These are phyloP conservation scores for Penicillium riverlandense DNA, from an alignment of 495 filamentous ascomycete species.

Conservation along the genomic window DNA sequence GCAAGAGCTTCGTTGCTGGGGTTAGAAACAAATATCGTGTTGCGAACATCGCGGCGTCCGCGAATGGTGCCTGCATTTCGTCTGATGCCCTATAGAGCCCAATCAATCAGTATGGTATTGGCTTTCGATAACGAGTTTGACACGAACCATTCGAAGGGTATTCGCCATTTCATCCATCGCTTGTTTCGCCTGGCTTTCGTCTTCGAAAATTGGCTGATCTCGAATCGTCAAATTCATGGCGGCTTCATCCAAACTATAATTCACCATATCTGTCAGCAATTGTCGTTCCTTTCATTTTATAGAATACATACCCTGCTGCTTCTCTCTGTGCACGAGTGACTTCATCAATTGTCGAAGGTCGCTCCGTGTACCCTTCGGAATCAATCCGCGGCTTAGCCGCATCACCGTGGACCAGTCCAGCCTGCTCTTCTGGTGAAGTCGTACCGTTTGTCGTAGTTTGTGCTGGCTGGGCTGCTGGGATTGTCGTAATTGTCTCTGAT, in stretches of 20 bases:
- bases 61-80: slow-evolving; percentile 71
- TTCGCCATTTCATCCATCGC: slow-evolving; percentile 90
- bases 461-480: slow-evolving; percentile 12
- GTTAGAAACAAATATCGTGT: slow-evolving; percentile 72
- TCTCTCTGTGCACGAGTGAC: slow-evolving; percentile 79
- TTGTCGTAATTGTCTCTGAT: slow-evolving; percentile 11
- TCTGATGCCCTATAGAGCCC: slow-evolving; percentile 41
- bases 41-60: slow-evolving; percentile 85
- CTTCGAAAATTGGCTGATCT: slow-evolving; percentile 88
- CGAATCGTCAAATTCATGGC: slow-evolving; percentile 87
- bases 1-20: slow-evolving; percentile 12
- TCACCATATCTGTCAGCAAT: slow-evolving; percentile 13
- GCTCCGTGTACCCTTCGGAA: slow-evolving; percentile 61
- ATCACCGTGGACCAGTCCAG: slow-evolving; percentile 13
- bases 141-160: slow-evolving; percentile 61
- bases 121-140: not conserved
- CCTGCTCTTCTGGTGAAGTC: slow-evolving; percentile 8
- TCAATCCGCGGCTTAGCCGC: slow-evolving; percentile 39
- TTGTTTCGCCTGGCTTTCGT: slow-evolving; percentile 79
- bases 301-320: slow-evolving; percentile 49
- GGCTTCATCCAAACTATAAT: slow-evolving; percentile 52
- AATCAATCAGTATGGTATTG: slow-evolving; percentile 6
- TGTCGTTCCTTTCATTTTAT: not conserved
- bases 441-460: slow-evolving; percentile 23
- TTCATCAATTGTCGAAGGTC: slow-evolving; percentile 61